Evolutionary conservation across 2,329 filamentous ascomycete species (phyloP), one percentile per base, ranked within the genome.

Genomic region (Chalara sp.): DNA sequence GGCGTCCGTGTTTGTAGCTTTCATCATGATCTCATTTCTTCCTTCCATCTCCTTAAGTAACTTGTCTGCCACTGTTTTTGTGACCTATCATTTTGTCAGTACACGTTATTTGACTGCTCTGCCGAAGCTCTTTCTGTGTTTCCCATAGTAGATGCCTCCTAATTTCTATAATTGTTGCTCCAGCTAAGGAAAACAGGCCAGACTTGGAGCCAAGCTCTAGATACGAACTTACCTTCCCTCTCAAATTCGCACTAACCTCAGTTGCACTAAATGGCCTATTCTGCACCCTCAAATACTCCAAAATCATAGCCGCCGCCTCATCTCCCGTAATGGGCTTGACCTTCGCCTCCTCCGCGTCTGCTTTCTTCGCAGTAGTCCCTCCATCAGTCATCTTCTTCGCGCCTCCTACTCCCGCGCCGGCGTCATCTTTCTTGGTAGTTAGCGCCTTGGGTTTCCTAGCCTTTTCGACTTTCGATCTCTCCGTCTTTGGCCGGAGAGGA

Each of bases 1-100:
- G n/a, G 35, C n/a, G 45, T 63, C 62, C 2, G 59, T 61, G 49
- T 64, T 63, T 1, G 61, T 62, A 0, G 61, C 61, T 42, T 66
- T 76, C 46, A 76, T 79, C 59, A 79, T 78, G 41, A 86, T 78
- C 57, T 79, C 67, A 8, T 76, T 76, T 41, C 72, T 73, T 57
- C 84, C 79, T 53, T 81, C 76, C 63, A 86, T 68, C 53, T 84
- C 81, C 58, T 81, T 83, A 33, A 86, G 68, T 32, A 79, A 62
- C 65, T 84, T 86, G 31, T 74, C 74, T 29, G 81, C 74, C 42
- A 78, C 72, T 10, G 79, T 78, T 76, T 61, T 55, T 6, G 54
- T 60, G 13, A 62, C 52, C 63, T 65, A 12, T 28, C 40, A 21
- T 21, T 21, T 21, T 21, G 21, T 21, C 21, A 43, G 5, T 30